Conservation (phyloP, 768 basidiomycete species). For the Boletus subcaerulescens region DNA sequence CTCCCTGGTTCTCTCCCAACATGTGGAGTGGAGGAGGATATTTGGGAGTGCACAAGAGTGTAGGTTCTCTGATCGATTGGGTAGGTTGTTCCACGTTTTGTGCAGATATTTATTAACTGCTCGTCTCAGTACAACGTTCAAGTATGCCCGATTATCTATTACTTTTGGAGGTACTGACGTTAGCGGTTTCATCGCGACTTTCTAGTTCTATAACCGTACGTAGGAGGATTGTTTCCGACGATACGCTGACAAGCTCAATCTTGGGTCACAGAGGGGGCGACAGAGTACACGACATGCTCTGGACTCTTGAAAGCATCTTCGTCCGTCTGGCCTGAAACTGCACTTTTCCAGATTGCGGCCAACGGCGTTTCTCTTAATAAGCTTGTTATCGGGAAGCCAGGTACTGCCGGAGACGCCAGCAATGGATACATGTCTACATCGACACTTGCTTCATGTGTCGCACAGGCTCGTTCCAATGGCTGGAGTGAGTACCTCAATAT, state of each 20-base stretch:
- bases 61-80: slow-evolving; percentile 45
- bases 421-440: slow-evolving; percentile 56
- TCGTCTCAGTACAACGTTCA: slow-evolving; percentile 40
- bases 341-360: slow-evolving; percentile 47
- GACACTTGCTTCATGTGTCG: slow-evolving; percentile 35
- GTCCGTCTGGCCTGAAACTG: slow-evolving; percentile 53
- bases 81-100: slow-evolving; percentile 16
- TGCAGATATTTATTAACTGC: neutral
- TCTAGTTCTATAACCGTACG: slow-evolving; percentile 27
- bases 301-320: slow-evolving; percentile 57
- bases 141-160: slow-evolving; percentile 10
- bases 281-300: slow-evolving; percentile 59
- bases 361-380: slow-evolving; percentile 44
- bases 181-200: neutral
- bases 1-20: slow-evolving; percentile 39
- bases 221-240: neutral
- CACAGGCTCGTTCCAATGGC: slow-evolving; percentile 36
- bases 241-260: slow-evolving; percentile 23
- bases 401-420: slow-evolving; percentile 32
- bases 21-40: slow-evolving; percentile 40
- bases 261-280: slow-evolving; percentile 39
- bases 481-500: slow-evolving; percentile 11
- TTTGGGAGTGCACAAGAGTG: slow-evolving; percentile 34
- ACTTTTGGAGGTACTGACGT: neutral
- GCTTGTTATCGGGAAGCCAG: slow-evolving; percentile 55